These are phyloP conservation scores for Mycocentrospora acerina DNA, from an alignment of 2,329 filamentous ascomycete genomes.

Conservation along the genomic window DNA sequence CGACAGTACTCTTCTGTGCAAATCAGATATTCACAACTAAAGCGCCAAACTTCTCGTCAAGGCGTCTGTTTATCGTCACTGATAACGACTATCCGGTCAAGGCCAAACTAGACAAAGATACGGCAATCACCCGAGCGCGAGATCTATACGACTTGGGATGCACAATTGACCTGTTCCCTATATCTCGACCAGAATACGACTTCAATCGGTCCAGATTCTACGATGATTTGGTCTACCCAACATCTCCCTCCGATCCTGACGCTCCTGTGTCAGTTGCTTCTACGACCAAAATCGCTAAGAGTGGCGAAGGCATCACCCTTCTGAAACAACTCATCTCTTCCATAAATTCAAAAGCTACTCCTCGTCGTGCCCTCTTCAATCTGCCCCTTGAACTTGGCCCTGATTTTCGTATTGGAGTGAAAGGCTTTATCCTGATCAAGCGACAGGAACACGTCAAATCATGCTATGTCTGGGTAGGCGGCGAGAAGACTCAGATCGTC, in stretches of 20 bases:
- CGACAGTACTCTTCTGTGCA: constrained; percentile 88
- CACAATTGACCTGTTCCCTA: constrained; percentile 88
- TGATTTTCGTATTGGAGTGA: constrained; percentile 81
- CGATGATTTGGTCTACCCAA: constrained; percentile 90
- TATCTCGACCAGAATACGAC: constrained; percentile 66
- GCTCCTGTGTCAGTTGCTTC: constrained; percentile 56
- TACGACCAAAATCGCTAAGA: constrained; percentile 64
- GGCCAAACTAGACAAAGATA: constrained; percentile 71
- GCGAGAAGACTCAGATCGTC: constrained; percentile 82
- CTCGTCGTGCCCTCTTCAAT: constrained; percentile 83
- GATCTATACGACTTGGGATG: constrained; percentile 94
- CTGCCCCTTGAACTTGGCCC: constrained; percentile 87
- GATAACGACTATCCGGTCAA: constrained; percentile 81
- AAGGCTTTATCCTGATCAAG: constrained; percentile 88
- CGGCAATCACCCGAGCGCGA: constrained; percentile 83
- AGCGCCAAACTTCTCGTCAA: constrained; percentile 89
- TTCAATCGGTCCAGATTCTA: constrained; percentile 90
- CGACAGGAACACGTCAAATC: constrained; percentile 77
- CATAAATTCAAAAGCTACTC: constrained; percentile 85
- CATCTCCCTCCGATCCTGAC: constrained; percentile 66
- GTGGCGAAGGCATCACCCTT: constrained; percentile 74
- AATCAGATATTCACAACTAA: constrained; percentile 97
- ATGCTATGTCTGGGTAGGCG: constrained; percentile 84
- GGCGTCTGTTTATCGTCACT: constrained; percentile 92
- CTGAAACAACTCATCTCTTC: constrained; percentile 80